Evolutionary conservation across 2,329 filamentous ascomycete genomes (phyloP).

Genomic region (Zymoseptoria crescenta): DNA sequence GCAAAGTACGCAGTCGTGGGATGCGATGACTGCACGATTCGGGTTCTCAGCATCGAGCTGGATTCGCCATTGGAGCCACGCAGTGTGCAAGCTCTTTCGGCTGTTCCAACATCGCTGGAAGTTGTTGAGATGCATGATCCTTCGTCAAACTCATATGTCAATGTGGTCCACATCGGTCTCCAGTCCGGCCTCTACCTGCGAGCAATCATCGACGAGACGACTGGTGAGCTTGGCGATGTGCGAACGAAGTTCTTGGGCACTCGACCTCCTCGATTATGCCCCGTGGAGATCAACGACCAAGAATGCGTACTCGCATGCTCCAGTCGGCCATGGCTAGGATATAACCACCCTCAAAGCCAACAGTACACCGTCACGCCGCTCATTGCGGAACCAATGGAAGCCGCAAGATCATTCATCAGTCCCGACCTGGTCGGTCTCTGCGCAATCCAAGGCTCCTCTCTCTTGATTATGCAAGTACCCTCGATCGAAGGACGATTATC

Average conservation of each 20-base stretch:
- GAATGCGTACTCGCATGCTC: constrained; percentile 75
- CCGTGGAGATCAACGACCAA: constrained; percentile 78
- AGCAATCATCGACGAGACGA: constrained; percentile 89
- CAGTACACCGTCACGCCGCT: constrained; percentile 88
- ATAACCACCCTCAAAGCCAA: constrained; percentile 78
- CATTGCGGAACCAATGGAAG: constrained; percentile 66
- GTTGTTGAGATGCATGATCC: constrained; percentile 97
- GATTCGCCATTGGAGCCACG: constrained; percentile 88
- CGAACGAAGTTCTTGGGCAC: constrained; percentile 89
- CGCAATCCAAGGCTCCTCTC: constrained; percentile 21
- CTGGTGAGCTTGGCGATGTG: constrained; percentile 90
- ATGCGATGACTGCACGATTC: constrained; percentile 92
- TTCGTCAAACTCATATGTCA: constrained; percentile 74
- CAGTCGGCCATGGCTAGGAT: constrained; percentile 92
- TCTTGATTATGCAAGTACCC: constrained; percentile 62
- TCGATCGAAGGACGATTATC: constrained; percentile 21
- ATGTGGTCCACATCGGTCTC: constrained; percentile 93
- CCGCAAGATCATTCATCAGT: constrained; percentile 93
- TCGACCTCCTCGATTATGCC: constrained; percentile 81
- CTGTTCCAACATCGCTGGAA: constrained; percentile 76
- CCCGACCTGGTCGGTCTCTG: constrained; percentile 53
- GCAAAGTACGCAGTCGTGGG: constrained; percentile 93
- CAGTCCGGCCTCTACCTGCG: constrained; percentile 93
- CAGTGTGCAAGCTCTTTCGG: constrained; percentile 87
- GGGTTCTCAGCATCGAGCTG: constrained; percentile 48